Evolutionary conservation across 2,329 filamentous ascomycete species (phyloP).

Genomic region (Camillea tinctor): DNA sequence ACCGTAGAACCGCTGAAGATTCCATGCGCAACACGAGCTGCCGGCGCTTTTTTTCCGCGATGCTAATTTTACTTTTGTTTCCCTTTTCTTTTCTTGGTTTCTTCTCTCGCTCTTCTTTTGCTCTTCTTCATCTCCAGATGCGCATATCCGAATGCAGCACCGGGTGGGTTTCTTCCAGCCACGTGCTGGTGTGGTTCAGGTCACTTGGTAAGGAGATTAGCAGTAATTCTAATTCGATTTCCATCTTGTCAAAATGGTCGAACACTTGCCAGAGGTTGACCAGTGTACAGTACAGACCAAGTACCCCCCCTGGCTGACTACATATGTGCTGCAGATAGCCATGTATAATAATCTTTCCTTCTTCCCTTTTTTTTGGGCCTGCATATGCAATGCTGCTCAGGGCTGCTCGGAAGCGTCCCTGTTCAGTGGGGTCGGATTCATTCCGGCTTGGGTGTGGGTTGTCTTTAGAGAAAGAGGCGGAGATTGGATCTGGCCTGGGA

Average conservation of each 20-base stretch:
- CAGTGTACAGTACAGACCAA: background rate
- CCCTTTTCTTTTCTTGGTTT: too few relatives aligned
- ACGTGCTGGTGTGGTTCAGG: background rate
- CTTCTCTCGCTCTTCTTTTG: too few relatives aligned
- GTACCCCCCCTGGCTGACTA: background rate
- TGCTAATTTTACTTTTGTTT: too few relatives aligned
- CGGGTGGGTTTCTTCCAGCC: background rate
- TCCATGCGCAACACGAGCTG: background rate
- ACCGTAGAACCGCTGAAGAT: background rate
- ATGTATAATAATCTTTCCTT: slow-evolving; percentile 17
- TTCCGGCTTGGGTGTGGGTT: slow-evolving; percentile 14
- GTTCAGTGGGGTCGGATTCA: slow-evolving; percentile 21
- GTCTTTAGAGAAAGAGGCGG: slow-evolving; percentile 4
- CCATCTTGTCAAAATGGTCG: background rate
- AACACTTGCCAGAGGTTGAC: background rate
- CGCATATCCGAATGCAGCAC: background rate
- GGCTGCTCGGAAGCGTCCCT: slow-evolving; percentile 20
- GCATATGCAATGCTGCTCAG: slow-evolving; percentile 15
- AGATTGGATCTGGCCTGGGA: background rate
- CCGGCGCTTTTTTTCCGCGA: too few relatives aligned
- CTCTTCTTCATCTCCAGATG: too few relatives aligned
- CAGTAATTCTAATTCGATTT: background rate
- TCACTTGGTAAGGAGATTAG: background rate
- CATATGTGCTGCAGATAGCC: background rate
- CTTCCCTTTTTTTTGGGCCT: slow-evolving; percentile 1